phyloP scores from a whole-genome alignment of 371 early-diverging fungal genomes.

The Rhizomucor pusillus region DNA sequence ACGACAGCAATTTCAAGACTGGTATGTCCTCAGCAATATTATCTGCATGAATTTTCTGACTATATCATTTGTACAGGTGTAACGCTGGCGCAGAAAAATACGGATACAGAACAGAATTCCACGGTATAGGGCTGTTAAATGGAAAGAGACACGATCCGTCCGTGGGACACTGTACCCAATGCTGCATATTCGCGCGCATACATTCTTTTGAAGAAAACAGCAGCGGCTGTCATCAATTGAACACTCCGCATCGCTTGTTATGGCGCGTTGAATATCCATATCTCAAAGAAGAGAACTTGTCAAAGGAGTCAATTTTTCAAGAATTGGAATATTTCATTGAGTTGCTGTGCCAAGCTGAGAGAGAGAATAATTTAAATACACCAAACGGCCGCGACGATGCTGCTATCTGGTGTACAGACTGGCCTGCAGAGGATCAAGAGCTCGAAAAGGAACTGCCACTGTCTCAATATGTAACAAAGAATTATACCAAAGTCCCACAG shows the following conservation, averaged over 20 bases:
- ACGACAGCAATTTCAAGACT: slow-evolving; percentile 72
- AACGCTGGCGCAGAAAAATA: slow-evolving; percentile 50
- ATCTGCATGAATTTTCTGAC: slow-evolving; percentile 2
- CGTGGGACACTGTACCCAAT: slow-evolving; percentile 78
- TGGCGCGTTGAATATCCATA: slow-evolving; percentile 39
- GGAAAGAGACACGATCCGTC: slow-evolving; percentile 25
- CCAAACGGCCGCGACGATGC: slow-evolving; percentile 1
- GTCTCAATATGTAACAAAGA: slow-evolving; percentile 1
- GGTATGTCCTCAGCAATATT: slow-evolving; percentile 44
- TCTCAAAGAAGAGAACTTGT: slow-evolving; percentile 18
- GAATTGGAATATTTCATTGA: slow-evolving; percentile 22
- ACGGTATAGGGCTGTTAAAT: slow-evolving; percentile 68
- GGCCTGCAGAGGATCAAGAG: slow-evolving; percentile 6
- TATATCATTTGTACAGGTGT: slow-evolving; percentile 37
- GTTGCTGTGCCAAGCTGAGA: slow-evolving; percentile 19
- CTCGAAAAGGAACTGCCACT: slow-evolving; percentile 1
- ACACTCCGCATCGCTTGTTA: slow-evolving; percentile 20
- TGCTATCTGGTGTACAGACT: slow-evolving; percentile 13
- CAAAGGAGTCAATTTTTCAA: slow-evolving; percentile 12
- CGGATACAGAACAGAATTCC: slow-evolving; percentile 62
- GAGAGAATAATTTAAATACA: slow-evolving; percentile 1
- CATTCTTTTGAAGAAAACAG: background rate
- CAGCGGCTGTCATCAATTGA: background rate
- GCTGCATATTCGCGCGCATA: slow-evolving; percentile 59
- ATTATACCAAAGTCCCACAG: slow-evolving; percentile 11